A percentile compares a stretch with the other conserved stretches of the same genome.
These are phyloP conservation scores for Pulveroboletus frians DNA, from an alignment of 768 basidiomycete species.

Conservation along the genomic window DNA sequence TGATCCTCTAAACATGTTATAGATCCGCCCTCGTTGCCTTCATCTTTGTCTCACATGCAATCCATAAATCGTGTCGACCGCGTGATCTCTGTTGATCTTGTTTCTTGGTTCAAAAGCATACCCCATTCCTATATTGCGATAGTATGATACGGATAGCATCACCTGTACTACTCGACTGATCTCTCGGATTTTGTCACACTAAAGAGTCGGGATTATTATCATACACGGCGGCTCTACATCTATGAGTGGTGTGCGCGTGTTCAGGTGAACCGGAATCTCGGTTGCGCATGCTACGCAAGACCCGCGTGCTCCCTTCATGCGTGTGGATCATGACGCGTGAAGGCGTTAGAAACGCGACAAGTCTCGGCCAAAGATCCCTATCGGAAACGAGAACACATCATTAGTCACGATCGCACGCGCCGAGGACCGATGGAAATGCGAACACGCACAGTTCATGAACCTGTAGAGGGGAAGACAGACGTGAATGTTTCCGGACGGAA, in stretches of 20 bases:
- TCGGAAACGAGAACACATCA: constrained; percentile 1
- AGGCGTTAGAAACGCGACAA: constrained; percentile 55
- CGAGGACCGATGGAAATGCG: constrained; percentile 3
- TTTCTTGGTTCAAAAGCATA: constrained; percentile 12
- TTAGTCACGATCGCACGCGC: constrained; percentile 13
- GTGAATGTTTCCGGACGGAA: constrained; percentile 15
- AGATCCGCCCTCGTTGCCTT: background rate
- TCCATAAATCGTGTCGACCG: background rate
- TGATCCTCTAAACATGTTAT: constrained; percentile 21
- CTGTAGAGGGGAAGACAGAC: constrained; percentile 26
- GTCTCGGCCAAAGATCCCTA: constrained; percentile 75
- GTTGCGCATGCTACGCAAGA: background rate
- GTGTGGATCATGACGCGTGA: background rate
- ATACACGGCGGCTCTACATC: constrained; percentile 9
- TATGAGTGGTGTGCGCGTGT: background rate
- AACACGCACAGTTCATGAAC: constrained; percentile 62
- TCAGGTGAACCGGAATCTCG: background rate
- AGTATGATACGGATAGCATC: constrained; percentile 20
- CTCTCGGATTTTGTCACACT: constrained; percentile 11
- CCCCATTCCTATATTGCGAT: constrained; percentile 9
- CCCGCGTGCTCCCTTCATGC: background rate
- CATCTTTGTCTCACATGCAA: background rate
- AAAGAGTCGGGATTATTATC: constrained; percentile 3
- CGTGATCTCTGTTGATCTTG: constrained; percentile 5
- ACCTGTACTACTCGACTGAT: constrained; percentile 15